Base-by-base conservation (phyloP, 2,329 filamentous ascomycete genomes). In the Fusarium papillatum region DNA sequence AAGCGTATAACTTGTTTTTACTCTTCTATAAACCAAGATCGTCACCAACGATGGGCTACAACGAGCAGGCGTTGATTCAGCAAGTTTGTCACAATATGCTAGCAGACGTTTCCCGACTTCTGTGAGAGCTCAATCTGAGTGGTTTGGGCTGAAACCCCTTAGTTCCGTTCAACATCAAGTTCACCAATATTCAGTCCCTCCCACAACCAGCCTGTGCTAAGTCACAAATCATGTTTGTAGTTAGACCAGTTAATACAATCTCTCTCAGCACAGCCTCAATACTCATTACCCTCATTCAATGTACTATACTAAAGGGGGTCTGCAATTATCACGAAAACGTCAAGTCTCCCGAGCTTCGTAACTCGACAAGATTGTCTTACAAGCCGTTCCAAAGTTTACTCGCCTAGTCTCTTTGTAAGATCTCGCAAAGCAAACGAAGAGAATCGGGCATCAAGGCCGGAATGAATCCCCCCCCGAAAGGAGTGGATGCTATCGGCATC, bases 391-490 rank as follows among this genome's bases (percentile, higher is more conserved):
- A 57, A 57, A 34, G 19, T 29, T 36, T 43, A 43, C 48, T 29
- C 9, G 24, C 24, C 36, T 22, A 34, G 29, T 34, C 50, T 26
- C 36, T 39, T 50, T 64, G 60, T 57, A 24, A n/a, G 41, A 39
- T 55, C 41, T 39, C 38, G 26, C 29, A 34, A 48, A 55, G 34
- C 46, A 22, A 31, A 16, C 38, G 7, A 38, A 55, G 48, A 55
- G 34, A 55, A 57, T 65, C 63, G 48, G 63, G 63, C 63, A 65
- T 57, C 48, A 65, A 66, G 19, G 8, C 24, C 64, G 64, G 53
- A 48, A 46, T 38, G 36, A 48, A 38, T 16, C 26, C 53, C 29
- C 50, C 38, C n/a, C 64, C 53, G 64, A 60, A 60, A 48, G 19
- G 48, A 24, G 9, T 64, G 50, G 62, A 48, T 59, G 53, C 39